Conservation (phyloP, 176 grass and related monocot species). For the Urochloa ruziziensis region DNA sequence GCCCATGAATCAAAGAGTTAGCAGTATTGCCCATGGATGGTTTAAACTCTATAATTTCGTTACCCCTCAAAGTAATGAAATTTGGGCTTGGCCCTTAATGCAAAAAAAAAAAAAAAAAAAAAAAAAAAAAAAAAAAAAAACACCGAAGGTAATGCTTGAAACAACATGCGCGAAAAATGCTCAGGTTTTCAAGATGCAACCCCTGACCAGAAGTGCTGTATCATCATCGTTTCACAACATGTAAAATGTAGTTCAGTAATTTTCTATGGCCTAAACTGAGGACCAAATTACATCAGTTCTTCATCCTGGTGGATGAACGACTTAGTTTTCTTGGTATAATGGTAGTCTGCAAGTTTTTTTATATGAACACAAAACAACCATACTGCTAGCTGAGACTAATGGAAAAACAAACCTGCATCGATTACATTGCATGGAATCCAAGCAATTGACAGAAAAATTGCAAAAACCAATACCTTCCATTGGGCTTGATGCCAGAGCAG, state of each 20-base stretch:
- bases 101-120: too few relatives aligned
- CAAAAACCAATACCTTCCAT: neutral
- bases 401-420: neutral
- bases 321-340: neutral
- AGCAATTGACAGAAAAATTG: neutral
- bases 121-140: too few relatives aligned
- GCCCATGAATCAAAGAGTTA: too few relatives aligned
- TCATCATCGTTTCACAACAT: neutral
- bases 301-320: neutral
- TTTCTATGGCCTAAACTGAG: neutral
- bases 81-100: too few relatives aligned
- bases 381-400: neutral
- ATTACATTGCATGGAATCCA: neutral
- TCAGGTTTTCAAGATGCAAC: constrained; percentile 3
- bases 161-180: neutral
- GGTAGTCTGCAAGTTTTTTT: constrained; percentile 1
- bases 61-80: too few relatives aligned
- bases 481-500: constrained; percentile 63
- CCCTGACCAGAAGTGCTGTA: neutral
- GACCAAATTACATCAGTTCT: neutral
- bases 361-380: constrained; percentile 2
- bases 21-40: too few relatives aligned
- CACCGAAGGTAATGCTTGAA: neutral
- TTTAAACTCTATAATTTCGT: too few relatives aligned
- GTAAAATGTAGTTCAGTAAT: neutral